Evolutionary conservation across 176 grass and related monocot genomes (phyloP).

Genomic region (Oryza officinalis): DNA sequence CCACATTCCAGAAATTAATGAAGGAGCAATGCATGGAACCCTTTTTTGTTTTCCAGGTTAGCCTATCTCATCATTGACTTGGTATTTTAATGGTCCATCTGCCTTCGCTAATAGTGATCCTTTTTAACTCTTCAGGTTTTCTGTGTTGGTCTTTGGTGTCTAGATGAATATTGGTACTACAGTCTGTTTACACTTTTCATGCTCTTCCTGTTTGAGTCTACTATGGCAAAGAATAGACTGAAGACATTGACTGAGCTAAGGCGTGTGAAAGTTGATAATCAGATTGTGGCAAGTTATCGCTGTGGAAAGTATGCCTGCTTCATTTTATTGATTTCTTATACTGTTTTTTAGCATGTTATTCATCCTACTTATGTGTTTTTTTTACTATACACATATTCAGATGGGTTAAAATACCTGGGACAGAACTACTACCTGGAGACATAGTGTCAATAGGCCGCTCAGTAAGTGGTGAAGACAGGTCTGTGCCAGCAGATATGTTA

Average conservation of each 20-base stretch:
- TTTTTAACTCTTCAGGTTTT: slow-evolving; percentile 75
- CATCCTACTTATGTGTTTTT: slow-evolving; percentile 31
- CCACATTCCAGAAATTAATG: slow-evolving; percentile 98
- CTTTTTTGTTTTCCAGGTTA: slow-evolving; percentile 99
- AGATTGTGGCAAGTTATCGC: slow-evolving; percentile 77
- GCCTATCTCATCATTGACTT: slow-evolving; percentile 30
- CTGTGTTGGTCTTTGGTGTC: slow-evolving; percentile 94
- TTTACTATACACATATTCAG: slow-evolving; percentile 37
- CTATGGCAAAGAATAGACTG: slow-evolving; percentile 97
- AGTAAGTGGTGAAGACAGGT: slow-evolving; percentile 80
- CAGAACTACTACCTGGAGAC: slow-evolving; percentile 93
- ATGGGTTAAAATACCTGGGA: slow-evolving; percentile 91
- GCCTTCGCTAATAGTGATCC: slow-evolving; percentile 27
- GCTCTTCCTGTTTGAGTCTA: slow-evolving; percentile 99
- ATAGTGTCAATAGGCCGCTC: slow-evolving; percentile 93
- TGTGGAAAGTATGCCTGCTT: slow-evolving; percentile 78
- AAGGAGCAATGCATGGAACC: slow-evolving; percentile 96
- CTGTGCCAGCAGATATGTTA: slow-evolving; percentile 96
- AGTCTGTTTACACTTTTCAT: slow-evolving; percentile 99
- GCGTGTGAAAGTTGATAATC: slow-evolving; percentile 97
- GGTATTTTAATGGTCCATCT: slow-evolving; percentile 3
- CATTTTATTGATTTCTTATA: slow-evolving; percentile 28
- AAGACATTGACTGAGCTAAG: slow-evolving; percentile 96
- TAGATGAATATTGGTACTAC: slow-evolving; percentile 99
- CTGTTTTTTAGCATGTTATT: slow-evolving; percentile 26